Percentiles rank a stretch among this genome's conserved stretches.
Evolutionary conservation across 371 early-diverging fungal species (phyloP).

Genomic region (Mucor piriformis): DNA sequence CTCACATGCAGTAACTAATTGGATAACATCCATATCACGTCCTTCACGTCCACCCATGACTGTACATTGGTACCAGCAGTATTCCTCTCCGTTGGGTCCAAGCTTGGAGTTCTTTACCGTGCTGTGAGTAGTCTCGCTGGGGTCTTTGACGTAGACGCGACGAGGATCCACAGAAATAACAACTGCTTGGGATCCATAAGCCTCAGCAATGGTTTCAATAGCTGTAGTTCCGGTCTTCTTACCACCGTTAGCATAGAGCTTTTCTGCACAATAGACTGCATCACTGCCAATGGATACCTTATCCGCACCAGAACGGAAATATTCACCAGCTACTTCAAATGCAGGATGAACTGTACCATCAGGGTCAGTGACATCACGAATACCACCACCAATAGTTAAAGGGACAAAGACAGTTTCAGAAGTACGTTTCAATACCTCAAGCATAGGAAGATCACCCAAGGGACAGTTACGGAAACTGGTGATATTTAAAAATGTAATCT

Average conservation of each 20-base stretch:
- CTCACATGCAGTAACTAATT: slow-evolving; percentile 87
- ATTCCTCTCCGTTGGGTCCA: slow-evolving; percentile 91
- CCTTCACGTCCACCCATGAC: slow-evolving; percentile 96
- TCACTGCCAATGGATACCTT: slow-evolving; percentile 98
- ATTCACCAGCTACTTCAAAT: slow-evolving; percentile 92
- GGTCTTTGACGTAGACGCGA: slow-evolving; percentile 86
- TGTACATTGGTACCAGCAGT: slow-evolving; percentile 98
- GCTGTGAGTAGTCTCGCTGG: slow-evolving; percentile 77
- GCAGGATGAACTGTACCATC: slow-evolving; percentile 82
- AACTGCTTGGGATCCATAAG: slow-evolving; percentile 97
- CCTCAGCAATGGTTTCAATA: slow-evolving; percentile 91
- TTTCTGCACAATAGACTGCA: slow-evolving; percentile 96
- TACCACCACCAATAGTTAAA: slow-evolving; percentile 97
- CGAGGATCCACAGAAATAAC: slow-evolving; percentile 97
- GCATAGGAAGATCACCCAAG: slow-evolving; percentile 90
- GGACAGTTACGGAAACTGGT: slow-evolving; percentile 95
- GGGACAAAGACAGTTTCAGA: slow-evolving; percentile 96
- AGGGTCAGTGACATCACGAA: slow-evolving; percentile 88
- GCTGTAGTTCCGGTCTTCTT: slow-evolving; percentile 68
- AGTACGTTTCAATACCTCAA: slow-evolving; percentile 85
- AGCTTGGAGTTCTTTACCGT: slow-evolving; percentile 69
- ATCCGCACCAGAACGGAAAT: slow-evolving; percentile 98
- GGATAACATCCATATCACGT: slow-evolving; percentile 91
- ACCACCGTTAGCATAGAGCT: slow-evolving; percentile 59
- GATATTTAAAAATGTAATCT: slow-evolving; percentile 96